These are phyloP conservation scores for Psidium friedrichsthalianum DNA, from an alignment of 345 rosid species.

Conservation along the genomic window DNA sequence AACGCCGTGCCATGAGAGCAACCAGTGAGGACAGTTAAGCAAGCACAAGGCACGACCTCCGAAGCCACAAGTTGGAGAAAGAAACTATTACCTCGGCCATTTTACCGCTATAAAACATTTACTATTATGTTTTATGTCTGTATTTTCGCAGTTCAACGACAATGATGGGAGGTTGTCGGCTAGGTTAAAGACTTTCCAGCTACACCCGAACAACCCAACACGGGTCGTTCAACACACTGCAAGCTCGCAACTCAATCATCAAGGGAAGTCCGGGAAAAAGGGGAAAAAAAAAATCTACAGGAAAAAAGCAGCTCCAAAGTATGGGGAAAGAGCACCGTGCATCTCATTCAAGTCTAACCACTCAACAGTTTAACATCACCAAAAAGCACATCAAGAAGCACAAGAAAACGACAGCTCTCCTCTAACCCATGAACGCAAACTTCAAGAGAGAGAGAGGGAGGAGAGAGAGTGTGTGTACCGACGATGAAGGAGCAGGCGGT, in stretches of 20 bases:
- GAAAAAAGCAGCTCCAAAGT: neutral
- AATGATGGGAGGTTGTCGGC: neutral
- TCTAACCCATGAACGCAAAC: neutral
- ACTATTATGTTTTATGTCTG: neutral
- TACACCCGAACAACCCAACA: neutral
- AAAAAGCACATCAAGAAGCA: neutral
- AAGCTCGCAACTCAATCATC: neutral
- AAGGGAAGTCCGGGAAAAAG: neutral
- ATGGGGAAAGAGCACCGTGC: neutral
- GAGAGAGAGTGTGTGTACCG: constrained; percentile 21
- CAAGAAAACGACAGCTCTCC: neutral
- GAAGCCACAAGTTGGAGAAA: neutral
- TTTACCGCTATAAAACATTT: too few species aligned
- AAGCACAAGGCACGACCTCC: neutral
- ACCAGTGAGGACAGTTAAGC: neutral
- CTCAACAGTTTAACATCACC: neutral
- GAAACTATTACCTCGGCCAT: neutral
- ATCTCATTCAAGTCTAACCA: neutral
- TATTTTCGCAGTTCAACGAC: too few species aligned
- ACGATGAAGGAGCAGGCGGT: constrained; percentile 72
- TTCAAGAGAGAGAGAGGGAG: too few species aligned
- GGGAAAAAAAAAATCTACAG: neutral
- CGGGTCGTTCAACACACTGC: neutral
- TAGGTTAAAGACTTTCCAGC: neutral
- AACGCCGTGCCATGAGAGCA: neutral